A percentile compares a stretch with the other conserved stretches of the same genome.
Conservation (phyloP, 192 early-diverging fungal species). For the Lobosporangium transversale region DNA sequence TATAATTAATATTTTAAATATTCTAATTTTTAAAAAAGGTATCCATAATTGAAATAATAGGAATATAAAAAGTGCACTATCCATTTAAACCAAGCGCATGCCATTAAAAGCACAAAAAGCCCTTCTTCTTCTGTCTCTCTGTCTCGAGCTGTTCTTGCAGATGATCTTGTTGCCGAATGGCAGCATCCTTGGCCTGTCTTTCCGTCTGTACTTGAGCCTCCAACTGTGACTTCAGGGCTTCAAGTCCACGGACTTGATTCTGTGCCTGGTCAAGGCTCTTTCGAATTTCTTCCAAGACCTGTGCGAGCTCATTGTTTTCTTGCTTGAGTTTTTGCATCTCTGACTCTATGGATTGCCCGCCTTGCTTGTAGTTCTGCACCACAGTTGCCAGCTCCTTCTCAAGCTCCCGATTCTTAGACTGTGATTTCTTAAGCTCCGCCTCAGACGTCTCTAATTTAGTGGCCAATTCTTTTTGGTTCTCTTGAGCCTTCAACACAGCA, state of each 20-base stretch:
- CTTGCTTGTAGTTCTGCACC: neutral
- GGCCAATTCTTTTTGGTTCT: conserved; percentile 22
- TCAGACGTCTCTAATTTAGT: conserved; percentile 21
- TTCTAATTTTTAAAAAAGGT: too few relatives aligned
- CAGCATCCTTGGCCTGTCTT: conserved; percentile 43
- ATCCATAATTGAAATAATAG: neutral
- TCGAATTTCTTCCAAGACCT: conserved; percentile 38
- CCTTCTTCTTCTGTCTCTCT: conserved; percentile 52
- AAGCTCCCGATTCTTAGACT: conserved; percentile 21
- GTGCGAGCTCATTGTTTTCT: conserved; percentile 25
- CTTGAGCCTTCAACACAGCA: conserved; percentile 29
- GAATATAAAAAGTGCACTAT: neutral
- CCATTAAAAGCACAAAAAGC: conserved; percentile 43
- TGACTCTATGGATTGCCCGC: neutral
- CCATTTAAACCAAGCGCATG: neutral
- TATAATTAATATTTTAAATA: too few relatives aligned
- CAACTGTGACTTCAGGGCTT: conserved; percentile 31
- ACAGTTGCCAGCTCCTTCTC: conserved; percentile 15
- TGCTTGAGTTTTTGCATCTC: conserved; percentile 23
- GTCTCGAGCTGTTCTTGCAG: conserved; percentile 37
- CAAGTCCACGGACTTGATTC: conserved; percentile 29
- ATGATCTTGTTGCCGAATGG: conserved; percentile 26
- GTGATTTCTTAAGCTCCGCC: conserved; percentile 13
- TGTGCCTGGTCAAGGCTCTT: conserved; percentile 32
- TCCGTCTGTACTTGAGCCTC: conserved; percentile 44